Base-by-base conservation (phyloP, 495 filamentous ascomycete species). In the Cenococcum geophilum region DNA sequence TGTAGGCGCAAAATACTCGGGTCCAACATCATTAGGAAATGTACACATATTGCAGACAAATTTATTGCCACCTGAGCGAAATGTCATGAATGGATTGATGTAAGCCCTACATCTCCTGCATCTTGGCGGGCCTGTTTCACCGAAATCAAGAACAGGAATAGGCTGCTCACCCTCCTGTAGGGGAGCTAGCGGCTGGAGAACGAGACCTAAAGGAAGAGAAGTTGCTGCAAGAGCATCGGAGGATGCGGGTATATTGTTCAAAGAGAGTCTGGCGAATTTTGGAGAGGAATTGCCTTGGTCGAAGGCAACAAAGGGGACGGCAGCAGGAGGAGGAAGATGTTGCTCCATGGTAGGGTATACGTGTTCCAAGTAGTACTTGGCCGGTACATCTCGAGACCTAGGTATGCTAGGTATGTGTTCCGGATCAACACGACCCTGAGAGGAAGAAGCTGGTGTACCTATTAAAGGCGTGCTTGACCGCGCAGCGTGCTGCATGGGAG, bases 81-180 rank as follows among this genome's bases (percentile, higher is more conserved):
- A 99, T 58, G 88, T 87, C 93, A 97, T 97, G 73, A 97, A 99
- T 11, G 93, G 93, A 70, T 99, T 99, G 74, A 99, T 95, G 73
- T 99, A 99, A 14, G 93, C 87, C 69, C 93, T 79, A 76, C 93
- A 99, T 75, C 93, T 82, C 69, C 91, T 84, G 75, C 93, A 99
- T 68, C 93, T 83, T 12, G 95, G 93, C 40, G 93, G 93, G 0
- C 93, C 93, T 43, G 77, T 75, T 56, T 97, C 92, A 43, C 93
- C 93, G 76, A 97, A 99, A 77, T 97, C 93, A 37, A 99, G 78
- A 1, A 97, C 88, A 1, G 93, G 93, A 56, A 97, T 88, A 4
- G 89, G 82, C 65, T 87, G 80, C 74, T 98, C 93, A 42, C 92
- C 93, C 1, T 88, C 79, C 69, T 92, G 87, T 49, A 90, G 79